These are phyloP conservation scores for Ophiostoma ulmi DNA, from an alignment of 2,329 filamentous ascomycete genomes.

Conservation along the genomic window DNA sequence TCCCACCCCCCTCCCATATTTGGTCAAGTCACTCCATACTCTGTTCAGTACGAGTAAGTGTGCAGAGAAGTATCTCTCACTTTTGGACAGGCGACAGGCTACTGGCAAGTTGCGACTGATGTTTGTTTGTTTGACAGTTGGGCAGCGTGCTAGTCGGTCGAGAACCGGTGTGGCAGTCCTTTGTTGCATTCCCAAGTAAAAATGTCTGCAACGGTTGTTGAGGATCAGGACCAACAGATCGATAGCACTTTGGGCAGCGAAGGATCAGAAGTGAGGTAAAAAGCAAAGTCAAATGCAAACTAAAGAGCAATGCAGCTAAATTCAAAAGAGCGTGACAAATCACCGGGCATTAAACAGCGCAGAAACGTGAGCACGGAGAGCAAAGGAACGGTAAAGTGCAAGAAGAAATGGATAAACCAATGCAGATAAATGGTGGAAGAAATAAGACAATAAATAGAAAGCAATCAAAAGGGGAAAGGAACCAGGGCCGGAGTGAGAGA, in stretches of 20 bases:
- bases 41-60: background rate
- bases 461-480: background rate
- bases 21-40: background rate
- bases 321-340: background rate
- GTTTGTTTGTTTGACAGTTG: slow-evolving; percentile 2
- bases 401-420: background rate
- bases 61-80: background rate
- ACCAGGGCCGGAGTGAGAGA: background rate
- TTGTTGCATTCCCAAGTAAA: slow-evolving; percentile 16
- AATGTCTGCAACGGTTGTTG: slow-evolving; percentile 14
- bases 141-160: slow-evolving; percentile 10
- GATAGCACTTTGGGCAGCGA: background rate
- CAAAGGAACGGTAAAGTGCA: background rate
- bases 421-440: background rate
- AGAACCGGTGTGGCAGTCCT: slow-evolving; percentile 16
- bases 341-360: background rate
- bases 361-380: background rate
- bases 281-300: background rate
- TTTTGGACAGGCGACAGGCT: background rate
- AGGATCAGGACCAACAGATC: background rate
- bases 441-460: background rate
- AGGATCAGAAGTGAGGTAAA: background rate
- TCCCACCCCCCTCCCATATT: background rate
- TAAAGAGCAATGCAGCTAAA: background rate
- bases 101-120: slow-evolving; percentile 2